These are phyloP conservation scores for Fermentozyma sake DNA, from an alignment of 1,139 yeast genomes.

Conservation along the genomic window DNA sequence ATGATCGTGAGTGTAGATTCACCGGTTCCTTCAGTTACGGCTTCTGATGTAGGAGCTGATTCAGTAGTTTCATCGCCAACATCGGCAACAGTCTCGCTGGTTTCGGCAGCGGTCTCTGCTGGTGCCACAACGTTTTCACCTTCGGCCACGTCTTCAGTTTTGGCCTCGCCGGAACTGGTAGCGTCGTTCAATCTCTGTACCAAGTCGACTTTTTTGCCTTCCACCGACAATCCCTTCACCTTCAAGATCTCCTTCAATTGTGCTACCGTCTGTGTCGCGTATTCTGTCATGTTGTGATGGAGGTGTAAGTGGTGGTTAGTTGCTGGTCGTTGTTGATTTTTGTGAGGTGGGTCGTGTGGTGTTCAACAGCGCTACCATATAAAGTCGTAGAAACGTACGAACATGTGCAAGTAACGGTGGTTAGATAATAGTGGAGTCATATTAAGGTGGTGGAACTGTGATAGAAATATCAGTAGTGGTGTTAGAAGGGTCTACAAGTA, in stretches of 20 bases:
- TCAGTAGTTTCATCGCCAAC: constrained; percentile 10
- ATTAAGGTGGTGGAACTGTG: no score
- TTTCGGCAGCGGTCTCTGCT: constrained; percentile 12
- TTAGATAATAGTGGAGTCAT: no score
- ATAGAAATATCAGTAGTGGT: no score
- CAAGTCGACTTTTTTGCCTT: constrained; percentile 84
- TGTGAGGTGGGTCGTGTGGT: constrained; percentile 3
- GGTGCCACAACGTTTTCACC: constrained; percentile 13
- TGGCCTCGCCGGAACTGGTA: constrained; percentile 11
- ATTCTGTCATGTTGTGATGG: constrained; percentile 68
- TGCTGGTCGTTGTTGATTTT: constrained; percentile 4
- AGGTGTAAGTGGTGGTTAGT: constrained; percentile 5
- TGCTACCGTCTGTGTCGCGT: constrained; percentile 67
- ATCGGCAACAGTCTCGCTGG: constrained; percentile 1
- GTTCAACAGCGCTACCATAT: constrained; percentile 2
- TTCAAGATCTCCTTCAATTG: constrained; percentile 80
- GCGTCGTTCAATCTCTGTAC: constrained; percentile 58
- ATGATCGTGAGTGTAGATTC: constrained; percentile 9
- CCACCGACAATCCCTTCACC: constrained; percentile 59
- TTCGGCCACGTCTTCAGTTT: constrained; percentile 8
- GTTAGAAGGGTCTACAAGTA: no score
- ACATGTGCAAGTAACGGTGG: no score
- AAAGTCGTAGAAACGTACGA: not conserved
- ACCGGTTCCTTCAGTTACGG: constrained; percentile 10
- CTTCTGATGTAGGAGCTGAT: constrained; percentile 8